Base-by-base conservation (phyloP, 1,284 basidiomycete genomes). In the Cutaneotrichosporon sp. region DNA sequence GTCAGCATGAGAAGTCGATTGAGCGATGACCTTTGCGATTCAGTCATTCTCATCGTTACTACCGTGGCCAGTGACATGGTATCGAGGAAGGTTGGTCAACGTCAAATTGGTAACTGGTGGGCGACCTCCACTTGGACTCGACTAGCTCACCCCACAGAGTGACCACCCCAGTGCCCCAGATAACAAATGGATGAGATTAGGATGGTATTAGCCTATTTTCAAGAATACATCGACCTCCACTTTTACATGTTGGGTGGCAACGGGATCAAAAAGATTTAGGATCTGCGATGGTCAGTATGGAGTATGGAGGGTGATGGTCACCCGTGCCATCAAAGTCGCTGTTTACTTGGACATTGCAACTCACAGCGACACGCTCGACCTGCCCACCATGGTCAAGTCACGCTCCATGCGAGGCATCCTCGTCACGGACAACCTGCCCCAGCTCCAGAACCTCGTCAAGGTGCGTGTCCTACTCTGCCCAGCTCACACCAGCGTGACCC, bases 391-490 rank as follows among this genome's bases (percentile, higher is more conserved):
- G 77, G 72, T 68, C 65, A 78, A 79, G 68, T 76, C 76, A 38
- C 64, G 73, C 42, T 71, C 69, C 18, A 72, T 73, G 30, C 69
- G 76, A 68, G 78, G 80, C 68, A 80, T 79, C 18, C 78, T 84
- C 69, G 79, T 85, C 69, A 82, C 83, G 21, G 77, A 81, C 46
- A 86, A 86, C 69, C 81, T 88, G 46, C 86, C 86, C 14, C 85
- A 86, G 56, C 80, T 99, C 21, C 97, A 99, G 79, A 98, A 98
- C 77, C 85, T 99, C 64, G 94, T 99, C 79, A 99, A 97, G 71
- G 77, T 77, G 32, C 56, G 75, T 47, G 7, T 1, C 7, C 13
- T n/a, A 13, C 13, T 32, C 14, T 0, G 46, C n/a, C 13, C 11
- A 52, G 62, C 68, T 84, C 67, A 83, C 81, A n/a, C n/a, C 22